Conservation (phyloP, 306 rosid genomes). For the Rosa lucieae region DNA sequence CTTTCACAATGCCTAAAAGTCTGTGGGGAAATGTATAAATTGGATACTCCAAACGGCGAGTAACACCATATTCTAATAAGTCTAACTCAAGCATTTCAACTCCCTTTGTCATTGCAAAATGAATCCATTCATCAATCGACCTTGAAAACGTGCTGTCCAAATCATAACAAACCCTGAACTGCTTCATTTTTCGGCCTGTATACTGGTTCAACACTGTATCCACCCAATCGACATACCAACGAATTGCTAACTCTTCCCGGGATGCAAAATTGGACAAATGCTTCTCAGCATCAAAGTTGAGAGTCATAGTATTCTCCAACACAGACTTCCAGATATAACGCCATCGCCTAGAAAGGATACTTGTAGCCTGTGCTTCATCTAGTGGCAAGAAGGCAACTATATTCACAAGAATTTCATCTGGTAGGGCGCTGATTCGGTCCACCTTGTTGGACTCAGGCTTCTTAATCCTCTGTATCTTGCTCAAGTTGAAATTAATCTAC, state of each 20-base stretch:
- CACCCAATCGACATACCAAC: not conserved
- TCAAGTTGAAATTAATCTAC: not conserved
- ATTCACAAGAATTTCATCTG: not conserved
- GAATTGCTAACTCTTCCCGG: not conserved
- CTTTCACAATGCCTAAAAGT: not conserved
- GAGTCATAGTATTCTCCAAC: not conserved
- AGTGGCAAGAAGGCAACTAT: not conserved
- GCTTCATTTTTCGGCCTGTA: not conserved
- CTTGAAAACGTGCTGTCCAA: not conserved
- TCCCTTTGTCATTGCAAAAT: constrained; percentile 16
- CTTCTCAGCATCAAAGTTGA: constrained; percentile 14
- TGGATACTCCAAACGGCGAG: not conserved
- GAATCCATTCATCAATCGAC: not conserved
- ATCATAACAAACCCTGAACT: constrained; percentile 15
- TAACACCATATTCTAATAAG: constrained; percentile 5
- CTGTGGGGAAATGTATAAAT: not conserved
- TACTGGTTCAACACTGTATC: not conserved
- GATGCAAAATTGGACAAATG: constrained; percentile 1
- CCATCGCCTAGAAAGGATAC: constrained; percentile 18
- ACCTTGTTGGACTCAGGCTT: not conserved
- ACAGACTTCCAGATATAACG: not conserved
- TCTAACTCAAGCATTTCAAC: constrained; percentile 19
- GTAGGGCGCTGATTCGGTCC: constrained; percentile 7
- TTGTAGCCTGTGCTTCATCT: constrained; percentile 1
- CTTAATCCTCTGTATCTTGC: not conserved